phyloP scores from a whole-genome alignment of 805 yeast genomes.

The Sugiyamaella marilandica region DNA sequence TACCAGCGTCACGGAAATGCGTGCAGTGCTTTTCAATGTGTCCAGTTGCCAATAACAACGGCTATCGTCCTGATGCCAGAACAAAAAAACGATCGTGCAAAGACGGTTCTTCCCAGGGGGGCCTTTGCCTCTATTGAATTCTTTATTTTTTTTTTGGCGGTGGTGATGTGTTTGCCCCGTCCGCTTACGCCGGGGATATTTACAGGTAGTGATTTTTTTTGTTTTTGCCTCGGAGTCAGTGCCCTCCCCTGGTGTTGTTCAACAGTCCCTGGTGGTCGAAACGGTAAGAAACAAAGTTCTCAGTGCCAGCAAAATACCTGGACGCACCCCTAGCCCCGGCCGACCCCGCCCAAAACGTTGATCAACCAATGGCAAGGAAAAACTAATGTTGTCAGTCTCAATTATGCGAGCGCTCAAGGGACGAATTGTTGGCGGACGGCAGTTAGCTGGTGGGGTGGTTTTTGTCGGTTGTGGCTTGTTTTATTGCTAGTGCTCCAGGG shows the following conservation, averaged over 20 bases:
- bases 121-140: no score
- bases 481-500: neutral
- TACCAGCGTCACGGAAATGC: neutral
- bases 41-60: no score
- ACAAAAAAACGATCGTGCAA: no score
- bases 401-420: neutral
- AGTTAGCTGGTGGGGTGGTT: neutral
- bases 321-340: neutral
- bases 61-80: no score
- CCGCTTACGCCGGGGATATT: neutral
- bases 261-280: neutral
- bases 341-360: neutral
- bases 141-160: no score
- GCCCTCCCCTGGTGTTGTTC: neutral
- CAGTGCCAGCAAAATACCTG: constrained; percentile 1
- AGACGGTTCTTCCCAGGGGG: no score
- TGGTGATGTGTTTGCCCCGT: no score
- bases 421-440: neutral
- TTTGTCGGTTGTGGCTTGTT: neutral
- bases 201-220: neutral
- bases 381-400: neutral
- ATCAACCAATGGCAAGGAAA: neutral
- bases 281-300: constrained; percentile 2
- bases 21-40: no score
- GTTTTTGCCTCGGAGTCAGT: neutral